Evolutionary conservation across 257 asterid genomes (phyloP), one percentile per base, ranked within the genome.

Genomic region (Solanum paucissectum): DNA sequence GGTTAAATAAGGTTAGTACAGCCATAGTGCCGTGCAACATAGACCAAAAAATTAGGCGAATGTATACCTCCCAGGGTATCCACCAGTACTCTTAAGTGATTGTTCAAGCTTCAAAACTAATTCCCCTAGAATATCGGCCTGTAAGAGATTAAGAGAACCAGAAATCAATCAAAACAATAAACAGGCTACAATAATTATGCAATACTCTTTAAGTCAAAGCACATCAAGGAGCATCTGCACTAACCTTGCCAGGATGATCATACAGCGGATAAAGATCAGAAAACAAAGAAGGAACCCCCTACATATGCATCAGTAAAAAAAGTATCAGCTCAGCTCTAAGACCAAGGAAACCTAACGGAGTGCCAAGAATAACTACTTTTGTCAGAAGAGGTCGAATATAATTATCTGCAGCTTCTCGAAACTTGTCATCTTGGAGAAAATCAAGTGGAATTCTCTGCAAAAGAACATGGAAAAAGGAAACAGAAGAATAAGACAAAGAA

Each of bases 211-310:
- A 10, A 20, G 44, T 49, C 27, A 77, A 77, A 29, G 68, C 29
- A 49, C 68, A 81, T 46, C 58, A 68, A 73, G 44, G 58, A 87
- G 83, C 33, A 60, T 79, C 87, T 46, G 66, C 60, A 89, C 98
- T 90, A 84, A 97, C 99, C 99, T 97, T 97, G 85, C 96, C 98
- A 68, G 98, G 91, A 84, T 93, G 95, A 89, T 95, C 94, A 88
- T 97, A 97, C 88, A 97, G 94, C 40, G 96, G 94, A 91, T 96
- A 95, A 25, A 97, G 98, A 88, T 97, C 98, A 84, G 99, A 96
- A 92, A 96, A 96, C 88, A 97, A 95, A 91, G 99, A 97, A 88
- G 99, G 99, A 83, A 97, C 93, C 10, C 99, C 99, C 99, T 97
- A 90, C 84, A 93, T n/a, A 92, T 89, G 90, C 88, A 92, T 37